Base-by-base conservation (phyloP, 1,284 basidiomycete genomes). In the Trichosporon ovoides region DNA sequence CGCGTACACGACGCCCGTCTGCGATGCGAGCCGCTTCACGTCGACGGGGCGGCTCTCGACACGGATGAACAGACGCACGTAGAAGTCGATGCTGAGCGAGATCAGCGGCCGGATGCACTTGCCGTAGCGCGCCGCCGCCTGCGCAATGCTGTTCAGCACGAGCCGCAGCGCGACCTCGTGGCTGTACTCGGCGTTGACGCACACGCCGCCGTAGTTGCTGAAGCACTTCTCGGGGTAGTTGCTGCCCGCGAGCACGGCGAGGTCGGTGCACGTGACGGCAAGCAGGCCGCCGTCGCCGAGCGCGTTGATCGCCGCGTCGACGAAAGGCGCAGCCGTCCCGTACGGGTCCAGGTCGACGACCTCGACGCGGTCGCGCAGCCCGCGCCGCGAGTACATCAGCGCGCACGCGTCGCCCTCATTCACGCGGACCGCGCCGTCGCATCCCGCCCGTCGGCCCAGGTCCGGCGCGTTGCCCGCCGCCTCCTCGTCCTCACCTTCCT, bases 211-310 rank as follows among this genome's bases (percentile, higher is more conserved):
- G 73, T 98, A 99, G 70, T 95, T 95, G 0, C 92, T 87, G 76
- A 85, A 96, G 73, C 90, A 92, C 84, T 97, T 98, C 76, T 99
- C 95, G 2, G 95, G 89, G 73, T 91, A 97, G 73, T 97, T 96
- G 40, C 85, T 86, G 0, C 94, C 94, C 0, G 94, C 96, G 34
- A 98, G 81, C 7, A 98, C 92, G 9, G 92, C 86, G 60, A 96
- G 81, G 74, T 98, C 96, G 2, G 96, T 98, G 76, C 96, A 98
- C 10, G 96, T 98, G 35, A 99, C 87, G 67, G 91, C 94, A 9
- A 99, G 81, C 19, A 99, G 78, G 86, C 91, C 93, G 70, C 88
- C 91, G 66, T 96, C 93, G 22, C 84, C 83, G 3, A 98, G 82
- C 56, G 85, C 85, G 69, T 96, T 92, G n/a, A 98, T 86, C 0